A percentile compares a stretch with the other conserved stretches of the same genome.
phyloP scores from a whole-genome alignment of 164 flowering plant genomes.

The Berberis thunbergii region DNA sequence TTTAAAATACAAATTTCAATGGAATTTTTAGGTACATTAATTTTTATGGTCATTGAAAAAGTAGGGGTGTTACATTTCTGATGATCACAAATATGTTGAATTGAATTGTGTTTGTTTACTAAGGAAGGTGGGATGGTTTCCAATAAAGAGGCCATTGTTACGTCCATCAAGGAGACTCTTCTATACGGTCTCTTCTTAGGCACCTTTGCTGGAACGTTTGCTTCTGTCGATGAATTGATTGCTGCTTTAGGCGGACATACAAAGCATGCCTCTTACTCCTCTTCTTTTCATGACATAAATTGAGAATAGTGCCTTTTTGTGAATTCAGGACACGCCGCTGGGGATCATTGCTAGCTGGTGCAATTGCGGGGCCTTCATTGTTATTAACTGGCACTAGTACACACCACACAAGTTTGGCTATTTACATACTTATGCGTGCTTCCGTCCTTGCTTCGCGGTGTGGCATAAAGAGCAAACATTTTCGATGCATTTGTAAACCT shows the following conservation, averaged over 20 bases:
- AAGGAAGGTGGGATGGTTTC: slow-evolving; percentile 45
- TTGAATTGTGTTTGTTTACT: background rate
- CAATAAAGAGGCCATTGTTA: slow-evolving; percentile 40
- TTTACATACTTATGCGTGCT: slow-evolving; percentile 94
- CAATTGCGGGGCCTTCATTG: slow-evolving; percentile 94
- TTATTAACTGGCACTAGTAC: slow-evolving; percentile 75
- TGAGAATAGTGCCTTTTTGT: background rate
- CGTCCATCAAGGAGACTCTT: slow-evolving; percentile 70
- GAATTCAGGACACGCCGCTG: slow-evolving; percentile 71
- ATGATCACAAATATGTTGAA: no score
- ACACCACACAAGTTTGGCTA: slow-evolving; percentile 86
- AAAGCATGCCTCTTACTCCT: slow-evolving; percentile 36
- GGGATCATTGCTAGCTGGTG: slow-evolving; percentile 87
- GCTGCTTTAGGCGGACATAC: slow-evolving; percentile 69
- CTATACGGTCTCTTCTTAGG: slow-evolving; percentile 91
- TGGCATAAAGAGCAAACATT: slow-evolving; percentile 87
- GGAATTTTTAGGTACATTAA: no score
- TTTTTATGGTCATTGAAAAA: no score
- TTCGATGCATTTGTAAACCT: slow-evolving; percentile 78
- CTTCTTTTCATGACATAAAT: background rate
- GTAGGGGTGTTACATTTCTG: no score
- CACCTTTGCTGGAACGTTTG: slow-evolving; percentile 87
- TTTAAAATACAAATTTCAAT: no score
- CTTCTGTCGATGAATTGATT: slow-evolving; percentile 70
- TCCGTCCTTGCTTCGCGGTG: slow-evolving; percentile 92